Percentiles rank a stretch among this genome's conserved stretches.
phyloP scores from a whole-genome alignment of 495 filamentous ascomycete genomes.

The Penicillium odoratum region DNA sequence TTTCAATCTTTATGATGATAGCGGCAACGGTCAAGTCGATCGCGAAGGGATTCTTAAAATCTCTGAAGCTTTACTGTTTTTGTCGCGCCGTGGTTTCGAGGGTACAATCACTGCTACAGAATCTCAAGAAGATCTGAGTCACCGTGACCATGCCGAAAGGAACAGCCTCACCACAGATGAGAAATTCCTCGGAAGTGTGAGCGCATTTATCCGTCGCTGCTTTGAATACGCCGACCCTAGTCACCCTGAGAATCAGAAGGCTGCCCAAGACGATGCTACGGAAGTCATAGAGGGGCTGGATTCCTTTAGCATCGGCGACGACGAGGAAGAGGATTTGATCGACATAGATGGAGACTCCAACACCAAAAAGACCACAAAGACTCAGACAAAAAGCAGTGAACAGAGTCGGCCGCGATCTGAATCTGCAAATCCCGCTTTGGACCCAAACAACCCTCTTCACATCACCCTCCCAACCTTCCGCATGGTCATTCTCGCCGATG shows the following conservation, averaged over 20 bases:
- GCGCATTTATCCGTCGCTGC: conserved; percentile 91
- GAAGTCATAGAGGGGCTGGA: conserved; percentile 49
- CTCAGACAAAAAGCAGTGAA: conserved; percentile 13
- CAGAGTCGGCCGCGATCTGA: conserved; percentile 31
- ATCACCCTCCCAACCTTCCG: conserved; percentile 98
- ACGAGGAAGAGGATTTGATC: conserved; percentile 76
- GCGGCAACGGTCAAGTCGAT: conserved; percentile 89
- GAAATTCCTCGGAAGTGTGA: conserved; percentile 84
- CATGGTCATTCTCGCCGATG: conserved; percentile 96
- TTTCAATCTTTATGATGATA: conserved; percentile 95
- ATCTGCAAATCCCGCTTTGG: conserved; percentile 81
- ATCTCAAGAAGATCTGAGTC: conserved; percentile 36
- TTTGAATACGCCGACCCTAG: conserved; percentile 99
- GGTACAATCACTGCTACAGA: conserved; percentile 59
- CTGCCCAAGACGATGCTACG: conserved; percentile 21
- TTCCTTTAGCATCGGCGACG: conserved; percentile 79
- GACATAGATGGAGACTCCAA: conserved; percentile 47
- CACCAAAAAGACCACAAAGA: conserved; percentile 15
- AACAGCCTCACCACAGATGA: conserved; percentile 62
- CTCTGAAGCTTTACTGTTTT: conserved; percentile 89
- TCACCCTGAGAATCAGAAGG: conserved; percentile 59
- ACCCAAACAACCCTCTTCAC: conserved; percentile 87
- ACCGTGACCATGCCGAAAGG: conserved; percentile 28
- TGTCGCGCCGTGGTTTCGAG: conserved; percentile 84
- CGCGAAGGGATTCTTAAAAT: conserved; percentile 94